Base-by-base conservation (phyloP, 108 stramenopile species). In the Skeletonema grethae region DNA sequence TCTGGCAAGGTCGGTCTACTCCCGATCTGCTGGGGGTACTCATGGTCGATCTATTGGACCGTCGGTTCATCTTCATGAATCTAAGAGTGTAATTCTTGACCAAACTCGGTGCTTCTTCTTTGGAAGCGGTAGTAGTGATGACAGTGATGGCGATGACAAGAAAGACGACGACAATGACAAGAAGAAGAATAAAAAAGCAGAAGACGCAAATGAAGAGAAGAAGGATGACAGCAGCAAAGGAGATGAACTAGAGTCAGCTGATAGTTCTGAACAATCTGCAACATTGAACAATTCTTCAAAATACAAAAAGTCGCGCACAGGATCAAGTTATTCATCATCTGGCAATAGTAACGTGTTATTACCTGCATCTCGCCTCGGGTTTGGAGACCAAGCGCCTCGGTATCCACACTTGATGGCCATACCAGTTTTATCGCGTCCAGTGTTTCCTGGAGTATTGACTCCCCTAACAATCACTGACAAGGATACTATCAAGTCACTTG, bases 381-480 rank as follows among this genome's bases (percentile, higher is more conserved):
- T 88, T 70, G 95, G 95, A 25, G 95, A 95, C 70, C 85, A 86
- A 45, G 92, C 92, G 24, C 95, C 95, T 29, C 72, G 89, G 41
- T 88, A 88, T 68, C 92, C 91, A 2, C 92, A 93, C 68, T 72
- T 90, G n/a, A 66, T 90, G 50, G 95, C 90, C 5, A 66, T 95
- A 4, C 92, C 90, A n/a, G 67, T 95, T 15, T 55, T 85, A 15
- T 74, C 84, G 20, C 77, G 88, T 30, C 92, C 95, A 18, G 69
- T 95, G 4, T 95, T 95, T 77, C 95, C 95, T 18, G 90, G 92
- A 16, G 87, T 91, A 9, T 68, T 90, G 59, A 91, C 88, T 30
- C 76, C 86, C 7, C 75, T 95, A 16, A 90, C 90, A 20, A 61
- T 95, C 45, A 86, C 90, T 11, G 90, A 91, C 61, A 68, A 73